Conservation (phyloP, 192 early-diverging fungal genomes). For the Gryganskiella cystojenkinii region DNA sequence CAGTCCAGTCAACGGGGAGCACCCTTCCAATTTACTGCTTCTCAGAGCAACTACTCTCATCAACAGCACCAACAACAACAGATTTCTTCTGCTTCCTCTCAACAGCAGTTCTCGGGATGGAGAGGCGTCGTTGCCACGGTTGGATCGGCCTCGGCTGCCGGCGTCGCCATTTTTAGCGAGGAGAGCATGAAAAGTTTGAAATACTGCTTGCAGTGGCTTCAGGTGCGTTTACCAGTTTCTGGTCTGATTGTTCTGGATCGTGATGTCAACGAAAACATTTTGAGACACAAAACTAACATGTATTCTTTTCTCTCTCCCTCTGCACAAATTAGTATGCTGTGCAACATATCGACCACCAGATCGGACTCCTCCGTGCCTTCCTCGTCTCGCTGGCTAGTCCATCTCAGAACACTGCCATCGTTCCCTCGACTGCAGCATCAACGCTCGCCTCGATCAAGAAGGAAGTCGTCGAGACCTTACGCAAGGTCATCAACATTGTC, state of each 20-base stretch:
- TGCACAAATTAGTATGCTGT: conserved; percentile 72
- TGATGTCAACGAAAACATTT: too few species aligned
- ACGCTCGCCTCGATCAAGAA: conserved; percentile 70
- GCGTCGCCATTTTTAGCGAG: conserved; percentile 85
- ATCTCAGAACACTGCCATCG: conserved; percentile 28
- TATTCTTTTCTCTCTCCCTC: not conserved
- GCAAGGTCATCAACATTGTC: conserved; percentile 88
- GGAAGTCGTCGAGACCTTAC: conserved; percentile 85
- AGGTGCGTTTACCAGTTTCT: conserved; percentile 56
- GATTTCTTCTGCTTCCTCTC: conserved; percentile 16
- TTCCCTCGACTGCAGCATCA: conserved; percentile 49
- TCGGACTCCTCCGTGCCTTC: conserved; percentile 66
- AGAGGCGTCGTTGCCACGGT: conserved; percentile 72
- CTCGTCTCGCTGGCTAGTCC: conserved; percentile 60
- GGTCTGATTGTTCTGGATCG: too few species aligned
- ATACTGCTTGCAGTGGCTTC: conserved; percentile 91
- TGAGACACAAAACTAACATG: too few species aligned
- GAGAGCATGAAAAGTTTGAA: conserved; percentile 88
- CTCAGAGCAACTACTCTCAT: conserved; percentile 1
- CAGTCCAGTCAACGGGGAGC: conserved; percentile 36
- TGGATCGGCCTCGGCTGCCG: conserved; percentile 71
- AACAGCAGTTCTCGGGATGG: conserved; percentile 63
- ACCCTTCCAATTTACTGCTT: conserved; percentile 19
- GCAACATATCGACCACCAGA: conserved; percentile 76
- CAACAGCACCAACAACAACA: conserved; percentile 24